Conservation (phyloP, 768 basidiomycete species). For the Auriscalpium orientale region DNA sequence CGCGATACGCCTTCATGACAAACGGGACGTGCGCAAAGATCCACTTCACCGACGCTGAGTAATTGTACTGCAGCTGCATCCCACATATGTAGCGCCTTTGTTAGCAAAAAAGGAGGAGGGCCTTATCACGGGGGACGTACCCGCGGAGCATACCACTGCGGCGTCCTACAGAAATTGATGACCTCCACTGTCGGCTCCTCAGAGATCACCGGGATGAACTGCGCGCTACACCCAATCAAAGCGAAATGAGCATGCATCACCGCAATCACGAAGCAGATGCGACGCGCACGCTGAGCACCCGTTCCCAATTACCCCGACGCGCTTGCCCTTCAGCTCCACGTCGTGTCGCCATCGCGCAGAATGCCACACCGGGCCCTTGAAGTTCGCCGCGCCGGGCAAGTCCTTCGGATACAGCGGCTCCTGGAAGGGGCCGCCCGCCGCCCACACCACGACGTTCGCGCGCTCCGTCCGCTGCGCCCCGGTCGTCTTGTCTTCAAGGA, state of each 20-base stretch:
- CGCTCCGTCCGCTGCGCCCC: slow-evolving; percentile 11
- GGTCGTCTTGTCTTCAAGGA: slow-evolving; percentile 15
- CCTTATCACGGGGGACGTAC: slow-evolving; percentile 21
- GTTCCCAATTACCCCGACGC: slow-evolving; percentile 27
- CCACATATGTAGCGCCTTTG: not conserved
- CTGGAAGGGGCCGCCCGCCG: slow-evolving; percentile 18
- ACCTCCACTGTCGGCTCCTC: slow-evolving; percentile 41
- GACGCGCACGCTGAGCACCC: slow-evolving; percentile 20
- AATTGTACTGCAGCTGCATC: slow-evolving; percentile 31
- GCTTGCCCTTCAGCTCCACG: slow-evolving; percentile 19
- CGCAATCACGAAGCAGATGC: not conserved
- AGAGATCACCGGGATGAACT: slow-evolving; percentile 48
- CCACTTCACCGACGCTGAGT: slow-evolving; percentile 41
- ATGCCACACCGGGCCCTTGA: slow-evolving; percentile 32
- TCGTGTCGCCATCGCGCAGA: slow-evolving; percentile 21
- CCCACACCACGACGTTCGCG: slow-evolving; percentile 24
- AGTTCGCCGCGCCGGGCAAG: slow-evolving; percentile 23
- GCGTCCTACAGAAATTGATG: slow-evolving; percentile 49
- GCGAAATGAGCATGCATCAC: not conserved
- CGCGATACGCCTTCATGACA: slow-evolving; percentile 40
- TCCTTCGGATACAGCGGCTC: slow-evolving; percentile 18
- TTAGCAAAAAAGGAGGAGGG: not conserved
- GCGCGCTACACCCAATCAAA: slow-evolving; percentile 34
- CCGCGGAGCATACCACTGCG: slow-evolving; percentile 48
- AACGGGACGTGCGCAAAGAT: slow-evolving; percentile 46